Evolutionary conservation across 2,329 filamentous ascomycete genomes (phyloP).

Genomic region (Arthroderma sp.): DNA sequence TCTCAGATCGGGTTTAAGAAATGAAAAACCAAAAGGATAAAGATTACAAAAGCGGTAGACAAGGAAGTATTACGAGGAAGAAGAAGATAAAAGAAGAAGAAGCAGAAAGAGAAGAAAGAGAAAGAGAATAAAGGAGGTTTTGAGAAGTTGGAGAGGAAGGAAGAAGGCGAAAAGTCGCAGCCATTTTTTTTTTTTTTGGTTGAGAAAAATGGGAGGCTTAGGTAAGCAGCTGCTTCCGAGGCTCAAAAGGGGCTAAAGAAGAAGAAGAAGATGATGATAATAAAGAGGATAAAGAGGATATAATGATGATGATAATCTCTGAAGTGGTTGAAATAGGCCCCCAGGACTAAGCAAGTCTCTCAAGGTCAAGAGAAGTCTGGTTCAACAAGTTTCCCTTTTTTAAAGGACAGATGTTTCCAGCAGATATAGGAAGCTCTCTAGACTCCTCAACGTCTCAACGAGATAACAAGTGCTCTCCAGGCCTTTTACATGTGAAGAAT

Average conservation of each 20-base stretch:
- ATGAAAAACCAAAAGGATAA: slow-evolving; percentile 8
- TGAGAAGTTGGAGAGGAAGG: neutral
- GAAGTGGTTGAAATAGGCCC: no score
- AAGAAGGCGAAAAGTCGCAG: slow-evolving; percentile 4
- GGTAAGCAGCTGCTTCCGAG: neutral
- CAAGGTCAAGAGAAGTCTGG: neutral
- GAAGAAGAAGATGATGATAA: neutral
- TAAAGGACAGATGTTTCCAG: no score
- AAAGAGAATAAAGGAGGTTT: no score
- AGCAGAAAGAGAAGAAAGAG: slow-evolving; percentile 3
- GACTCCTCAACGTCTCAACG: no score
- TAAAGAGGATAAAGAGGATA: neutral
- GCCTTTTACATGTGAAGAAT: no score
- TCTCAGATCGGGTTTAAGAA: neutral
- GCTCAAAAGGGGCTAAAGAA: neutral
- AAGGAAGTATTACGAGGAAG: slow-evolving; percentile 6
- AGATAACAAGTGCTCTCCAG: no score
- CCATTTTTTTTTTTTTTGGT: neutral
- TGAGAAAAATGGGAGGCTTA: neutral
- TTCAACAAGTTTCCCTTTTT: no score
- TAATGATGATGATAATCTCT: no score
- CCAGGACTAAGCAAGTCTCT: no score
- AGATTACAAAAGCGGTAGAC: slow-evolving; percentile 4
- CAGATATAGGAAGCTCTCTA: no score
- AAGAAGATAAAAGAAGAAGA: slow-evolving; percentile 4